Evolutionary conservation across 371 early-diverging fungal species (phyloP).

Genomic region (Umbelopsis sp.): DNA sequence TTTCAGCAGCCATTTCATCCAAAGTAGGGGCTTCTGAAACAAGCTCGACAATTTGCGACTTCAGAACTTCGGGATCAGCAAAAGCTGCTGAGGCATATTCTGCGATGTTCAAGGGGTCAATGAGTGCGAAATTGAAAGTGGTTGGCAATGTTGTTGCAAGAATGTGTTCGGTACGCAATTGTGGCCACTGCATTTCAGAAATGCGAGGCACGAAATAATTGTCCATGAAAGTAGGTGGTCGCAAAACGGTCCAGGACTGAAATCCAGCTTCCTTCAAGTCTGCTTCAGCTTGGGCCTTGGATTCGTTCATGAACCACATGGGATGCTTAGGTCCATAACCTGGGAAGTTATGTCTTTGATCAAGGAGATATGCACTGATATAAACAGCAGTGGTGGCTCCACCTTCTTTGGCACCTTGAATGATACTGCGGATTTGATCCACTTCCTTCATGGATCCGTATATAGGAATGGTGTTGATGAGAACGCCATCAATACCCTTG

Average conservation of each 20-base stretch:
- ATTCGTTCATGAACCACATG: not conserved
- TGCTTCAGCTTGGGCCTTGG: not conserved
- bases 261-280: not conserved
- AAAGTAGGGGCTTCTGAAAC: not conserved
- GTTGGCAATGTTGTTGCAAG: not conserved
- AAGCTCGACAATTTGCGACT: not conserved
- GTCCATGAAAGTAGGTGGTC: not conserved
- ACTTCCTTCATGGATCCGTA: not conserved
- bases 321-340: not conserved
- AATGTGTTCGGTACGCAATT: not conserved
- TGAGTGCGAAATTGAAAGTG: not conserved
- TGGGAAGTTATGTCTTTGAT: not conserved
- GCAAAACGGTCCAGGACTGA: not conserved
- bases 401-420: not conserved
- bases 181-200: not conserved
- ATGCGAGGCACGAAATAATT: not conserved
- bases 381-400: not conserved
- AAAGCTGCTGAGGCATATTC: not conserved
- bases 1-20: not conserved
- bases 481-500: not conserved
- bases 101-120: not conserved
- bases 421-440: not conserved
- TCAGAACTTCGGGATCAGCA: not conserved
- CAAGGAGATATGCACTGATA: not conserved
- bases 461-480: not conserved